Evolutionary conservation across 805 yeast genomes (phyloP), one percentile per base, ranked within the genome.

Genomic region (Kodamaea kakaduensis): DNA sequence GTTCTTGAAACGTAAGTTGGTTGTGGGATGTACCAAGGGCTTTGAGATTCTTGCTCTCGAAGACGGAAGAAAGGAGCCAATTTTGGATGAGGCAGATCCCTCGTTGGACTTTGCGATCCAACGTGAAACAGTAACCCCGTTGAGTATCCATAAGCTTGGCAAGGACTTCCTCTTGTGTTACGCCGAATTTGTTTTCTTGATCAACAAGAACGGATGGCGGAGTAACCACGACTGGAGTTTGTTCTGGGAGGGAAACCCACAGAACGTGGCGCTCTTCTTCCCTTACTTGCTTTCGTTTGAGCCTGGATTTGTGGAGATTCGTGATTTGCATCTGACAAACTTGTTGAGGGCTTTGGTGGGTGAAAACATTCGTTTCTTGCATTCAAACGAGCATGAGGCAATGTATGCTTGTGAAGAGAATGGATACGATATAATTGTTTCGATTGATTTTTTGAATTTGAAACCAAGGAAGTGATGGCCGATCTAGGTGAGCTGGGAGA

Each of bases 31-130:
- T 52, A 81, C 95, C 18, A 86, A 83, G 56, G 98, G 98, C 0
- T 93, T 93, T 66, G 97, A 93, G 63, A 87, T 93, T 51, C 88
- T 93, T 23, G 83, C 94, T 12, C 68, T 89, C 27, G 84, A 83
- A 41, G 85, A 83, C 35, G 82, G 85, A 40, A 84, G 80, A 41
- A 87, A 84, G 59, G 97, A 93, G 60, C 79, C 93, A 7, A 73
- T 93, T 34, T 68, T 93, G 49, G 97, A 93, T 62, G 96, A 96
- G n/a, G 98, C 97, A 0, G 98, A 93, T 54, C 94, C 97, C 0
- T 87, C 97, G 13, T 69, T 93, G 36, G 98, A 93, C 52, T 93
- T 93, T 66, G 97, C 93, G 9, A 85, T 78, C 39, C 84, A 77
- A 41, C 70, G 83, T 41, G 95, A 87, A 57, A 48, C 53, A 8